Evolutionary conservation across 352 stramenopile genomes (phyloP).

Genomic region (Phytopythium vexans): DNA sequence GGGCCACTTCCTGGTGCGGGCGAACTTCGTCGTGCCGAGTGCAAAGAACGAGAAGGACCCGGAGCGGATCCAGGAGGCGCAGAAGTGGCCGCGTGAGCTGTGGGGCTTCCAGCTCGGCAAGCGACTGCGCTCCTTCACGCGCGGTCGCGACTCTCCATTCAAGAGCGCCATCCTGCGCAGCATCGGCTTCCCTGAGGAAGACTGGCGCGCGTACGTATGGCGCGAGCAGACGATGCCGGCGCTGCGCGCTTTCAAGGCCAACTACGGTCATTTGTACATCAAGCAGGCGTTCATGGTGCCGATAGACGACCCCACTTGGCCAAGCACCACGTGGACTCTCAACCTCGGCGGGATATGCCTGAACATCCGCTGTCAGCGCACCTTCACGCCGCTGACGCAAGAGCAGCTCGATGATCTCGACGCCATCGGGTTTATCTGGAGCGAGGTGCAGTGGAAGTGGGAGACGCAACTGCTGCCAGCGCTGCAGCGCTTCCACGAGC

Average conservation of each 20-base stretch:
- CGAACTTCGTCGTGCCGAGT: constrained; percentile 48
- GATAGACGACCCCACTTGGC: constrained; percentile 57
- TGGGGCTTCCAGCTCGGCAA: constrained; percentile 50
- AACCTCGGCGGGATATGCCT: constrained; percentile 90
- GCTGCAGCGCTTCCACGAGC: constrained; percentile 67
- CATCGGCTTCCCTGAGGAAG: constrained; percentile 63
- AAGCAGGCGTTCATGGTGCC: constrained; percentile 89
- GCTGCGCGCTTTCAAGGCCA: constrained; percentile 74
- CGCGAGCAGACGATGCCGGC: constrained; percentile 66
- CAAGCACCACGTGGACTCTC: constrained; percentile 83
- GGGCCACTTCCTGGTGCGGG: constrained; percentile 71
- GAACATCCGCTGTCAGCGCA: constrained; percentile 61
- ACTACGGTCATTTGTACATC: constrained; percentile 91
- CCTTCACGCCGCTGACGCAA: constrained; percentile 23
- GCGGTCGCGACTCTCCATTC: constrained; percentile 50
- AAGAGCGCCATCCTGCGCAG: constrained; percentile 53
- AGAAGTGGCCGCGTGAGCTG: constrained; percentile 44
- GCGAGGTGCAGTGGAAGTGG: constrained; percentile 66
- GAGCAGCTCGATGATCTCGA: constrained; percentile 36
- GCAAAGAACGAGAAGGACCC: not conserved
- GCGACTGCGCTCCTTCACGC: constrained; percentile 53
- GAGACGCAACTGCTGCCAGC: constrained; percentile 57
- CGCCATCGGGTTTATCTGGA: constrained; percentile 70
- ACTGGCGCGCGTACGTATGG: constrained; percentile 76
- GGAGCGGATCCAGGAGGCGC: constrained; percentile 2